Conservation (phyloP, 768 basidiomycete genomes). For the Cantharellus anzutake region DNA sequence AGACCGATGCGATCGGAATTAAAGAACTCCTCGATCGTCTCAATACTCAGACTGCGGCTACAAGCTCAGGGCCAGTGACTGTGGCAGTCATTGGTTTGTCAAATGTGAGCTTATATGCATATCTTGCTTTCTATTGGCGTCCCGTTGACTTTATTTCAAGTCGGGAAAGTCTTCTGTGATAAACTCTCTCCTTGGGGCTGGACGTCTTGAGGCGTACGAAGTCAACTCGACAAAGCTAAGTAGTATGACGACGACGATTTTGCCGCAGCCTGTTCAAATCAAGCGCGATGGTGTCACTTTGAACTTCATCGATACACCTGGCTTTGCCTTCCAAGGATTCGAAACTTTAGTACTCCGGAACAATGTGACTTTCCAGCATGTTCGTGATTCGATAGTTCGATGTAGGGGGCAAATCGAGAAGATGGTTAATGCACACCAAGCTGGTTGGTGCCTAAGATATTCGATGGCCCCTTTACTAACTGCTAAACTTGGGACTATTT, state of each 20-base stretch:
- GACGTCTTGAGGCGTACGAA: conserved; percentile 37
- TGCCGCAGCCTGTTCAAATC: conserved; percentile 40
- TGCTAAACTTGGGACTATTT: not conserved
- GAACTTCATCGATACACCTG: conserved; percentile 73
- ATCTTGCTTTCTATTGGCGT: not conserved
- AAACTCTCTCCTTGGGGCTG: conserved; percentile 47
- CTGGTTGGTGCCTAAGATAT: conserved; percentile 28
- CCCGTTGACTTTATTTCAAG: conserved; percentile 20
- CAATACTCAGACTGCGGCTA: conserved; percentile 27
- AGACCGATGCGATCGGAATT: conserved; percentile 43
- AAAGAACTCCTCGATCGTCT: conserved; percentile 34
- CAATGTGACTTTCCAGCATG: conserved; percentile 27
- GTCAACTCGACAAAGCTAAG: conserved; percentile 29
- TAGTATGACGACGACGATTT: conserved; percentile 53
- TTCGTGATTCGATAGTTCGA: conserved; percentile 52
- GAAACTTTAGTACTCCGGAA: conserved; percentile 21
- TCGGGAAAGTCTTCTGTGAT: conserved; percentile 72
- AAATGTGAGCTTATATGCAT: conserved; percentile 24
- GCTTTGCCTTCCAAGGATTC: conserved; percentile 25
- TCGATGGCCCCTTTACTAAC: not conserved
- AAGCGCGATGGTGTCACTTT: conserved; percentile 32
- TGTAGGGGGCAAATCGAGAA: conserved; percentile 68
- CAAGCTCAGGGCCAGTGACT: conserved; percentile 32
- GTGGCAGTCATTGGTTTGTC: conserved; percentile 73
- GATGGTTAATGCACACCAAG: conserved; percentile 57